Conservation (phyloP, 371 early-diverging fungal species). For the Caulochytrium protostelioides region DNA sequence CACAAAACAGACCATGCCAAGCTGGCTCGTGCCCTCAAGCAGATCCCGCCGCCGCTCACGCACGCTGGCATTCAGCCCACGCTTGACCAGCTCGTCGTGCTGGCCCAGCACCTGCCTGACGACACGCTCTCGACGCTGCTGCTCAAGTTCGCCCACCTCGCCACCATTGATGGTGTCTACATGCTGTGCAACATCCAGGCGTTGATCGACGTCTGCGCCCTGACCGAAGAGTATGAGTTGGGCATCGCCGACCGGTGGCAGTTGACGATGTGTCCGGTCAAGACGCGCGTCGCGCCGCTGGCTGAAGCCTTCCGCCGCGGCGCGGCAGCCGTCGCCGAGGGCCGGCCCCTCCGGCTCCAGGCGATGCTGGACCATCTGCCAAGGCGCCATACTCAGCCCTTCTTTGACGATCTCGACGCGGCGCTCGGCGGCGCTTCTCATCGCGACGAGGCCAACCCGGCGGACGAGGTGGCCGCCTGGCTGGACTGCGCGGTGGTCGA, state of each 20-base stretch:
- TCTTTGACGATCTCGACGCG: slow-evolving; percentile 7
- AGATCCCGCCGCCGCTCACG: slow-evolving; percentile 7
- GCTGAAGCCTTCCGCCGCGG: slow-evolving; percentile 3
- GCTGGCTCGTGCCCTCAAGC: slow-evolving; percentile 4
- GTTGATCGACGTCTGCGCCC: slow-evolving; percentile 39
- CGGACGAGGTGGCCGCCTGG: slow-evolving; percentile 23
- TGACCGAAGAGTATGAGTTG: slow-evolving; percentile 35
- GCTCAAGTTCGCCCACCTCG: slow-evolving; percentile 40
- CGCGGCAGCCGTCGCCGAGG: background rate
- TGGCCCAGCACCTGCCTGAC: slow-evolving; percentile 46
- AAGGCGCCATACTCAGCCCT: too few relatives aligned
- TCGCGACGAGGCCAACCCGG: slow-evolving; percentile 8
- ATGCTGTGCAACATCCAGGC: slow-evolving; percentile 51
- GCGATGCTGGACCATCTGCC: background rate
- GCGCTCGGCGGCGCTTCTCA: slow-evolving; percentile 21
- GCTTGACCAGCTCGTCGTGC: slow-evolving; percentile 55
- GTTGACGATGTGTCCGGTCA: slow-evolving; percentile 44
- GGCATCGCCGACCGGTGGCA: slow-evolving; percentile 37
- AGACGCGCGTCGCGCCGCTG: slow-evolving; percentile 13
- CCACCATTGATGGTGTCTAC: slow-evolving; percentile 40
- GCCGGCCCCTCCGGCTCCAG: background rate
- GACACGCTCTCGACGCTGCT: slow-evolving; percentile 38
- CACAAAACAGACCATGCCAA: slow-evolving; percentile 9
- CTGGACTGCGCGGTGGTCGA: too few relatives aligned
- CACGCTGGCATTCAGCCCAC: slow-evolving; percentile 57